phyloP scores from a whole-genome alignment of 768 basidiomycete genomes.

The Leucosporidium scottii region DNA sequence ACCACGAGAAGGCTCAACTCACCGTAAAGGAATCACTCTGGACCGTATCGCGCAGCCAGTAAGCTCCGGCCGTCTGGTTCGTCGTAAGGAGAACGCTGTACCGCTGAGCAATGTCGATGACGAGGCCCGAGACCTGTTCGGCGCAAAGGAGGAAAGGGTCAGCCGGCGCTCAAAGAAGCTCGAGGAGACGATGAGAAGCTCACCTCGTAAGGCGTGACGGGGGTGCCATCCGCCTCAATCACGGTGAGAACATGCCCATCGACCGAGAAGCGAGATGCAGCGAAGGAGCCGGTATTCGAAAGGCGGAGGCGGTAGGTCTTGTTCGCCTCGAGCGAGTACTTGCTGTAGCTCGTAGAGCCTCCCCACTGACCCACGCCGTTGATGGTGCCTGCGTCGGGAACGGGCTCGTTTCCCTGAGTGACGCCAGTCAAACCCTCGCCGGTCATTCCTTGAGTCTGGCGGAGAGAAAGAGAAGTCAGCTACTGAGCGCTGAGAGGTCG shows the following conservation, averaged over 20 bases:
- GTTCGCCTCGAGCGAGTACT: not conserved
- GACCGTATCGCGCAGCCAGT: slow-evolving; percentile 30
- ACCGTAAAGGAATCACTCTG: not conserved
- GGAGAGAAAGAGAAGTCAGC: not conserved
- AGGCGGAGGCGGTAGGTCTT: slow-evolving; percentile 49
- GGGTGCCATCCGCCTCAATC: slow-evolving; percentile 51
- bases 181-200: no score
- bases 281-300: slow-evolving; percentile 50
- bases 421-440: not conserved
- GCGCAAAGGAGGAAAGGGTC: no score
- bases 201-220: slow-evolving; percentile 44
- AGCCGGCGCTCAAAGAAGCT: no score
- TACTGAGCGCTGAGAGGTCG: no score
- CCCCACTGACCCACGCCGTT: slow-evolving; percentile 12
- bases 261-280: slow-evolving; percentile 48
- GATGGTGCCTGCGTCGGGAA: slow-evolving; percentile 5
- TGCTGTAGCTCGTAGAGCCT: not conserved
- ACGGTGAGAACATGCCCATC: slow-evolving; percentile 49
- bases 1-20: not conserved
- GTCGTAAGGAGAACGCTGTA: slow-evolving; percentile 50
- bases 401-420: slow-evolving; percentile 9
- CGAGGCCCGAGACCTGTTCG: slow-evolving; percentile 43
- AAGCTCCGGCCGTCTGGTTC: slow-evolving; percentile 43
- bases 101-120: slow-evolving; percentile 50
- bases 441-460: slow-evolving; percentile 4